Percentiles rank a stretch among this genome's conserved stretches.
Conservation (phyloP, 305 asterid species). For the Ajuga reptans region DNA sequence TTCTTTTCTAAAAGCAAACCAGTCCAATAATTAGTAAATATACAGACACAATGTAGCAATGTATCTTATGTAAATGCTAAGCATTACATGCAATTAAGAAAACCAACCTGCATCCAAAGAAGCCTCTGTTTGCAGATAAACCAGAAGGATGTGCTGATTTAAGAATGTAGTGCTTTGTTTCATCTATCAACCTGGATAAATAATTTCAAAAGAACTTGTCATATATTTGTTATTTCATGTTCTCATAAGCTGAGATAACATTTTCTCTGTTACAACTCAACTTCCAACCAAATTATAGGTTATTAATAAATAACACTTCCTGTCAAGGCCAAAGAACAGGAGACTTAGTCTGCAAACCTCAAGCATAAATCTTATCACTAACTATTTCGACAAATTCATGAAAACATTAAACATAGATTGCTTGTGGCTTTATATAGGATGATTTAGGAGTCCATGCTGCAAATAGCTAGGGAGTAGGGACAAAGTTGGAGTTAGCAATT, state of each 20-base stretch:
- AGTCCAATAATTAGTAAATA: not conserved
- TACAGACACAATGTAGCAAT: not conserved
- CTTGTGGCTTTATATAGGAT: not conserved
- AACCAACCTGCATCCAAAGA: slow-evolving; percentile 91
- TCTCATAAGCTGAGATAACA: not conserved
- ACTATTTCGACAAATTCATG: not conserved
- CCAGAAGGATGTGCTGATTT: slow-evolving; percentile 99
- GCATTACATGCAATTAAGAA: slow-evolving; percentile 14
- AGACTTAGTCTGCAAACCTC: not conserved
- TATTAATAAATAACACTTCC: not conserved
- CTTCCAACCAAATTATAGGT: not conserved
- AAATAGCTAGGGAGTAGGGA: too few relatives aligned
- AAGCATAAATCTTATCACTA: not conserved
- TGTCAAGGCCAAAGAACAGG: not conserved
- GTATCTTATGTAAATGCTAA: slow-evolving; percentile 2
- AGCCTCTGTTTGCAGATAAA: slow-evolving; percentile 88
- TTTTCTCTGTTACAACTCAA: not conserved
- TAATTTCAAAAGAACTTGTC: not conserved
- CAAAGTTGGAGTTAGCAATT: not conserved
- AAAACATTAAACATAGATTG: not conserved
- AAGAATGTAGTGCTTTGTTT: slow-evolving; percentile 69
- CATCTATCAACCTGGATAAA: slow-evolving; percentile 70
- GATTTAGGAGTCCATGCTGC: not conserved
- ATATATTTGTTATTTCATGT: not conserved
- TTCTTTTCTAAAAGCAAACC: not conserved